Base-by-base conservation (phyloP, 148 eudicot species). In the Silene latifolia region DNA sequence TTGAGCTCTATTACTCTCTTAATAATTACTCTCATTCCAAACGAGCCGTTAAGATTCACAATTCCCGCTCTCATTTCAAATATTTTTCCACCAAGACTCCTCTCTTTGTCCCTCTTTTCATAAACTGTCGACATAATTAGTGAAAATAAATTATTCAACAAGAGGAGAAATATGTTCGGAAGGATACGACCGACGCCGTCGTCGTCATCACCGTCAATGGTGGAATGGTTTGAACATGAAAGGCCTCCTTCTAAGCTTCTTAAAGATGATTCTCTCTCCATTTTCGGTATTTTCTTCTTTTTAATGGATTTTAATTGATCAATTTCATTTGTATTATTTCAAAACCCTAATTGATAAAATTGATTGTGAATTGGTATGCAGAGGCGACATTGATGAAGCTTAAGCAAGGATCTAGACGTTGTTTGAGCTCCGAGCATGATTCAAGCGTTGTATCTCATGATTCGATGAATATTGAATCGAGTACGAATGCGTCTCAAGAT, bases 201-300 rank as follows among this genome's bases (percentile, higher is more conserved):
- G 18, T 48, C 86, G 44, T 76, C 93, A 51, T 77, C 90, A 12
- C 78, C 83, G 44, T 39, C 44, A 39, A 39, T 39, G 44, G 44
- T 39, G 27, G 90, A 87, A 72, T 80, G 58, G 53, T 75, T 88
- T 76, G 97, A 92, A 80, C 39, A 78, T 53, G 93, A 91, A 82
- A 80, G 89, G 7, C 76, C 80, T 0, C 77, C 86, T 82, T 67
- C 87, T 17, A 92, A 92, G 83, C 77, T 87, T 80, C 79, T 80
- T 80, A 92, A 92, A 64, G 83, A 88, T 80, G 94, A 89, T 77
- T 89, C 92, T 76, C 89, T 89, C 74, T 89, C 97, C 57, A 81
- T 92, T 72, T 92, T 87, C 27, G 97, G 97, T 92, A 82, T 7
- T n/a, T 27, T 67, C 10, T 27, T 18, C 13, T 7, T 42, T n/a